Conservation (phyloP, 495 filamentous ascomycete genomes). For the Hypoxylon cercidicola region DNA sequence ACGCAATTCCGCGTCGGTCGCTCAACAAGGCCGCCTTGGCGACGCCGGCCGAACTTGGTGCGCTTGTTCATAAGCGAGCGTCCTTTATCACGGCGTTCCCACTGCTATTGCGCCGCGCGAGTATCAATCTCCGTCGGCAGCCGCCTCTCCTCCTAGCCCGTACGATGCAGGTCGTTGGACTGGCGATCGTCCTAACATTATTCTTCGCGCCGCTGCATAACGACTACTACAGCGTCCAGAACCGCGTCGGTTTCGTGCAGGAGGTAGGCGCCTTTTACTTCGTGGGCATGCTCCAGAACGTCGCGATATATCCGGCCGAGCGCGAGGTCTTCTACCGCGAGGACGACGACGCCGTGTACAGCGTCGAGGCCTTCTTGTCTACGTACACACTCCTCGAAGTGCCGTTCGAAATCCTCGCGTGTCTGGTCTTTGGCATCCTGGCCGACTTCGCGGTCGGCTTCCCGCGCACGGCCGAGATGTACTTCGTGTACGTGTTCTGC, state of each 20-base stretch:
- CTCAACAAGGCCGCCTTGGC: conserved; percentile 55
- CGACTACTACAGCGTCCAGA: conserved; percentile 74
- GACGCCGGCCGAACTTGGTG: conserved; percentile 75
- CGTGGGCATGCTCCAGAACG: conserved; percentile 81
- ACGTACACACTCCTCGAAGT: conserved; percentile 73
- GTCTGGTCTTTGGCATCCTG: conserved; percentile 71
- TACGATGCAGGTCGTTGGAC: conserved; percentile 72
- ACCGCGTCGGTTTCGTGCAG: conserved; percentile 75
- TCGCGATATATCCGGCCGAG: conserved; percentile 75
- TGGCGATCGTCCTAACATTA: conserved; percentile 71
- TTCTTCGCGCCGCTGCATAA: conserved; percentile 78
- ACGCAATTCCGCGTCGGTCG: conserved; percentile 32
- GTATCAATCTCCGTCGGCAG: conserved; percentile 74
- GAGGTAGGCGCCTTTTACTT: conserved; percentile 77
- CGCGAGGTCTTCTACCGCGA: conserved; percentile 77
- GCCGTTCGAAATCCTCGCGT: conserved; percentile 72
- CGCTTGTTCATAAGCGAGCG: conserved; percentile 67
- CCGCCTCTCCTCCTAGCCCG: conserved; percentile 71
- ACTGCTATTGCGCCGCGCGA: conserved; percentile 70
- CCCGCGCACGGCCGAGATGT: conserved; percentile 66
- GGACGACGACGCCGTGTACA: conserved; percentile 73
- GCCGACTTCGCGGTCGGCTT: conserved; percentile 69
- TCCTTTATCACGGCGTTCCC: conserved; percentile 70
- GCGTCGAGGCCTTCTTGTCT: conserved; percentile 72
- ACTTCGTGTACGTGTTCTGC: conserved; percentile 73